A percentile compares a stretch with the other conserved stretches of the same genome.
Evolutionary conservation across 805 yeast species (phyloP).

Genomic region (Metschnikowia lochheadii): DNA sequence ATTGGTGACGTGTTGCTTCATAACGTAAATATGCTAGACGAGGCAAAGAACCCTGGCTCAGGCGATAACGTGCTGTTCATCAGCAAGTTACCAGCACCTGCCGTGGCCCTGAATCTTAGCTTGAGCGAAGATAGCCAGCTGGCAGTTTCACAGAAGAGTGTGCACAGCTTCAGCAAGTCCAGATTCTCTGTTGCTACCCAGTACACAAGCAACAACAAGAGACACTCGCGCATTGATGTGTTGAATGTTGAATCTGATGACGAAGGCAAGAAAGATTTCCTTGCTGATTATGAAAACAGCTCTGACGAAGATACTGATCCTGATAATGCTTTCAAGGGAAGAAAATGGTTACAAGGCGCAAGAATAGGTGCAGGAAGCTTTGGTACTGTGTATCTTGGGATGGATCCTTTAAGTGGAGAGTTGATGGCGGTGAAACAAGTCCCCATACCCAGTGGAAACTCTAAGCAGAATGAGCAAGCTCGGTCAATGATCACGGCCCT

Average conservation of each 20-base stretch:
- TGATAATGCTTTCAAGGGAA: constrained; percentile 22
- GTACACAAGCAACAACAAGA: constrained; percentile 20
- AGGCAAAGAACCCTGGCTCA: constrained; percentile 24
- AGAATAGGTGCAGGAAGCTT: constrained; percentile 92
- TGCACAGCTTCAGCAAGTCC: constrained; percentile 4
- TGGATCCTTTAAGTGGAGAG: constrained; percentile 90
- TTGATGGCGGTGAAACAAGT: constrained; percentile 97
- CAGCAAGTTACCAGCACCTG: constrained; percentile 23
- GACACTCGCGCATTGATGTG: constrained; percentile 45
- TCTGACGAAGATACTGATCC: constrained; percentile 26
- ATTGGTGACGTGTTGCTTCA: constrained; percentile 62
- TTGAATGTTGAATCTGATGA: constrained; percentile 15
- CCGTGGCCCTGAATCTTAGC: constrained; percentile 9
- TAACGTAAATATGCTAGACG: constrained; percentile 54
- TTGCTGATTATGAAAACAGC: constrained; percentile 29
- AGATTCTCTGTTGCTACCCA: constrained; percentile 17
- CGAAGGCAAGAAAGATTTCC: constrained; percentile 11
- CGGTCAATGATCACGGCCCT: constrained; percentile 69
- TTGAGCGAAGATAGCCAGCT: constrained; percentile 6
- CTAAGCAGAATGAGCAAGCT: constrained; percentile 27
- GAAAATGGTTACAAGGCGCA: constrained; percentile 87
- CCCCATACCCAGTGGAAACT: constrained; percentile 50
- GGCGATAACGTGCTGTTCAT: constrained; percentile 25
- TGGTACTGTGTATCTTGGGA: constrained; percentile 89
- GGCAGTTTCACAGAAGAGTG: constrained; percentile 6